These are phyloP conservation scores for Collybia nuda DNA, from an alignment of 768 basidiomycete genomes.

Conservation along the genomic window DNA sequence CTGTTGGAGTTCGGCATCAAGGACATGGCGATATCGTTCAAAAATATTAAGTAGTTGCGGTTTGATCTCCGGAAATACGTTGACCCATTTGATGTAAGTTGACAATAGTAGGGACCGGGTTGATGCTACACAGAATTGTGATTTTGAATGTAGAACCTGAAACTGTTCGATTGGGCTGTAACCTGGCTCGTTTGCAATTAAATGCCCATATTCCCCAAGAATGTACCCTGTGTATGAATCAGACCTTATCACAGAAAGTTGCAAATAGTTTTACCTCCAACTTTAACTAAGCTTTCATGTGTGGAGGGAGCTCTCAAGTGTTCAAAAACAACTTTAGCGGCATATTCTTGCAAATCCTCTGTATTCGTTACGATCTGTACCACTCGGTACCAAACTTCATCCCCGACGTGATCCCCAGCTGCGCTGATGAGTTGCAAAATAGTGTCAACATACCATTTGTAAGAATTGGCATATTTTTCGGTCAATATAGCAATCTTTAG, in stretches of 20 bases:
- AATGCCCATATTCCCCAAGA: constrained; percentile 96
- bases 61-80: constrained; percentile 99
- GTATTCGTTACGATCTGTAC: constrained; percentile 99
- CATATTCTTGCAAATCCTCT: constrained; percentile 95
- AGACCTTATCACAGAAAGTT: neutral
- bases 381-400: constrained; percentile 99
- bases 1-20: constrained; percentile 97
- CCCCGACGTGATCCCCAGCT: constrained; percentile 98
- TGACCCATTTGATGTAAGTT: constrained; percentile 99
- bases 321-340: constrained; percentile 88
- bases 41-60: constrained; percentile 92
- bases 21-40: constrained; percentile 94
- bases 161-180: constrained; percentile 96
- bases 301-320: constrained; percentile 83
- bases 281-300: constrained; percentile 94
- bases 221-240: constrained; percentile 69
- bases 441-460: constrained; percentile 99
- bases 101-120: constrained; percentile 92
- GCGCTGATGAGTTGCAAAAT: constrained; percentile 94
- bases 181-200: constrained; percentile 93
- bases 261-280: constrained; percentile 65
- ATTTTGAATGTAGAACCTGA: constrained; percentile 88
- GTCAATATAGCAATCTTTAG: constrained; percentile 97
- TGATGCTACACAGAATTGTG: constrained; percentile 89
- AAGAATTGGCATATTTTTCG: constrained; percentile 97